Evolutionary conservation across 495 filamentous ascomycete species (phyloP), one percentile per base, ranked within the genome.

Genomic region (Aspergillus funiculosus): DNA sequence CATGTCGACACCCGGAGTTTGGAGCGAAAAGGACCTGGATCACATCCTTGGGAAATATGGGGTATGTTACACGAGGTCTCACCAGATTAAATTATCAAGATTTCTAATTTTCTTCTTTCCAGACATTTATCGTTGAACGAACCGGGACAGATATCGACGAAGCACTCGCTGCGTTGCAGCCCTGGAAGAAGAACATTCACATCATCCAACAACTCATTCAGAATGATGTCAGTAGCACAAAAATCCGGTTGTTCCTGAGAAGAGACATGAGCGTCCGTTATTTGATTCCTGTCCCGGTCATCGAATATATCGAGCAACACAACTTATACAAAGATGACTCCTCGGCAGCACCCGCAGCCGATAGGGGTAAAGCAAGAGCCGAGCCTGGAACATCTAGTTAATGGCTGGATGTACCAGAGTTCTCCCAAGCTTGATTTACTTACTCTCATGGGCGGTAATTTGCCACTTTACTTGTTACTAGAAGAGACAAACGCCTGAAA

Each of bases 61-160:
- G 18, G 70, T 73, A 66, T 39, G 69, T 66, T 19, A 2, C 10
- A n/a, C 20, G 8, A 26, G n/a, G 5, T 17, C 8, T 5, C 5
- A 4, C 6, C 26, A 10, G 19, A 9, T 2, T 22, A 1, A 14
- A 4, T 21, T 25, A 8, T 11, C 39, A 46, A 46, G 43, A 14
- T 7, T 13, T 17, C 40, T 45, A 46, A 45, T 28, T 10, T 11
- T 15, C 22, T n/a, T 17, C 37, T 9, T 19, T 31, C 5, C 29
- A 73, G 70, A 80, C 84, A 7, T 95, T 94, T 65, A 89, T 94
- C 48, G 79, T 96, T 34, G 89, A 96, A 63, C 82, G 90, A 28
- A 81, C 77, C 29, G 90, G 90, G n/a, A 92, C 89, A 13, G 87
- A 92, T 53, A 83, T 92, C 46, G 85, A 90, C 48, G 85, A 89